Conservation (phyloP, 148 eudicot species). For the Persicaria tinctoria region DNA sequence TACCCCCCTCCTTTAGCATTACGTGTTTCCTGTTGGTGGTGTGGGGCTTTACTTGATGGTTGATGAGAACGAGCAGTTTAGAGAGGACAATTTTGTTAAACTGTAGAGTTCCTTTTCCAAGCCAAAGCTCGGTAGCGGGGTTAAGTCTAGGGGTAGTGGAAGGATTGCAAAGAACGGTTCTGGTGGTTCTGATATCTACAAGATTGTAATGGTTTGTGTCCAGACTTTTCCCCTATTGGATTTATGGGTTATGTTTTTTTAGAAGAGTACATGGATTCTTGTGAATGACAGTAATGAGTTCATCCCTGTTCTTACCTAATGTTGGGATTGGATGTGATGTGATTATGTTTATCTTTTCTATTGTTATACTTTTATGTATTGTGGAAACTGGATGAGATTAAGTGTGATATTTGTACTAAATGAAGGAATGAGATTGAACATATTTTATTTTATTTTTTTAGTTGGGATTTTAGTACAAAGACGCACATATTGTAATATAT, state of each 20-base stretch:
- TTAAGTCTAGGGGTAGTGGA: conserved; percentile 51
- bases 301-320: not conserved
- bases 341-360: not conserved
- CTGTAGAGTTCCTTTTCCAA: conserved; percentile 76
- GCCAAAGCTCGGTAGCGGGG: conserved; percentile 54
- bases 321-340: not conserved
- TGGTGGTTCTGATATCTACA: conserved; percentile 90
- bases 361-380: not conserved
- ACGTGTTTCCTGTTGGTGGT: conserved; percentile 89
- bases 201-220: conserved; percentile 74
- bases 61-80: conserved; percentile 94
- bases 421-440: not conserved
- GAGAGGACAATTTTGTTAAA: conserved; percentile 81
- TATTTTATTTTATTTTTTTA: too few species aligned
- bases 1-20: conserved; percentile 93
- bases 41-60: conserved; percentile 90
- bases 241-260: not conserved
- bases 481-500: too few species aligned
- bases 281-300: not conserved
- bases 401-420: too few species aligned
- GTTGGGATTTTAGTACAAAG: too few species aligned
- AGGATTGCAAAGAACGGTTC: conserved; percentile 78
- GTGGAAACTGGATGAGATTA: not conserved
- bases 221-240: not conserved
- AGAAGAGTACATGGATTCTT: not conserved